Conservation (phyloP, 805 yeast species). For the Candida peoriensis region DNA sequence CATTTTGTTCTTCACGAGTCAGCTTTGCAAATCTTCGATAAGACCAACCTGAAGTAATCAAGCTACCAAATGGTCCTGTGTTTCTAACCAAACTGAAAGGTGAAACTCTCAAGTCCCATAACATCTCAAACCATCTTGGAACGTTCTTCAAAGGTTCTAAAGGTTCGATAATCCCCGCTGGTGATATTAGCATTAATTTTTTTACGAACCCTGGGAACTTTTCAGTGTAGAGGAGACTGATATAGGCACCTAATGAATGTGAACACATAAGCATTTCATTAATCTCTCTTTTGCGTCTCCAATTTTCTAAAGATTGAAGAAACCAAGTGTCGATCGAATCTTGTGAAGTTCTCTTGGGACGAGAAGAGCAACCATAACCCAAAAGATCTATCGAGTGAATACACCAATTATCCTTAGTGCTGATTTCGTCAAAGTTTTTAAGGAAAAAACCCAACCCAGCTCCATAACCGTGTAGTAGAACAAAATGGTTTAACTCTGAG, state of each 20-base stretch:
- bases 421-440: slow-evolving; percentile 60
- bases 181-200: slow-evolving; percentile 76
- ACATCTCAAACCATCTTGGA: slow-evolving; percentile 70
- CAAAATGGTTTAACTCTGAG: slow-evolving; percentile 42
- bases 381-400: slow-evolving; percentile 83
- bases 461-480: slow-evolving; percentile 90
- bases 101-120: slow-evolving; percentile 85
- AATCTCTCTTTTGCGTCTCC: slow-evolving; percentile 52
- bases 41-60: slow-evolving; percentile 86
- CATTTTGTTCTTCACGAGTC: slow-evolving; percentile 35
- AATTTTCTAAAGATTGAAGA: slow-evolving; percentile 51
- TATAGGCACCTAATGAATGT: slow-evolving; percentile 91
- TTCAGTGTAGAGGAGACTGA: slow-evolving; percentile 64
- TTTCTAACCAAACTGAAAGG: slow-evolving; percentile 80
- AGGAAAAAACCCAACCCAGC: slow-evolving; percentile 87
- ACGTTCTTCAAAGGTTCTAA: slow-evolving; percentile 36
- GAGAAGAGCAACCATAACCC: slow-evolving; percentile 86
- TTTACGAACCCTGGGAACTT: slow-evolving; percentile 55
- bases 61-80: slow-evolving; percentile 79
- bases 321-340: slow-evolving; percentile 34
- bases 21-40: slow-evolving; percentile 69
- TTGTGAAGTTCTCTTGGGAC: slow-evolving; percentile 46
- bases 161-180: slow-evolving; percentile 74
- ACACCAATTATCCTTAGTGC: slow-evolving; percentile 47
- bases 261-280: slow-evolving; percentile 58